Conservation (phyloP, 208 protist genomes). For the Acanthamoeba royreba region DNA sequence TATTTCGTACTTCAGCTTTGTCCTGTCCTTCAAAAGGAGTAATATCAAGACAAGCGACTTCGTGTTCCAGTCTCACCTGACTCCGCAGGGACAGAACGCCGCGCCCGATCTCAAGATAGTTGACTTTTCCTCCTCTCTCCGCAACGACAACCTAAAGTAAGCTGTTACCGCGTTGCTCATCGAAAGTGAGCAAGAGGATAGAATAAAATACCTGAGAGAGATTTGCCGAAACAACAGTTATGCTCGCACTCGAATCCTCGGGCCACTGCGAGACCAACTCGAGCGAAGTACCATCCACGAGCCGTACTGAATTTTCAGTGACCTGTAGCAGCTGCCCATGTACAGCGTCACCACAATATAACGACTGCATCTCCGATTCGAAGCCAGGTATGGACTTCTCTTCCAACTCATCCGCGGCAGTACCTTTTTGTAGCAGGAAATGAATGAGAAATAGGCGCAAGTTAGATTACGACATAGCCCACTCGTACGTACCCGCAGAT, state of each 20-base stretch:
- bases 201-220: conserved; percentile 55
- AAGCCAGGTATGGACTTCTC: conserved; percentile 73
- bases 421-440: background rate
- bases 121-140: background rate
- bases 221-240: conserved; percentile 67
- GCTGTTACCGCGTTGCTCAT: background rate
- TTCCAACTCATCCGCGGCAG: conserved; percentile 66
- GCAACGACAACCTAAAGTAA: background rate
- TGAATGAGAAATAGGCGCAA: background rate
- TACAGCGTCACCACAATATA: conserved; percentile 67
- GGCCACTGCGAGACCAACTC: background rate
- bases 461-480: background rate
- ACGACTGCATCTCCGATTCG: conserved; percentile 50
- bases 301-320: background rate
- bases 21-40: conserved; percentile 3
- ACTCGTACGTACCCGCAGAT: conserved; percentile 57
- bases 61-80: conserved; percentile 54
- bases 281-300: conserved; percentile 3
- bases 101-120: background rate
- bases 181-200: background rate
- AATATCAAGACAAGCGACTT: conserved; percentile 79
- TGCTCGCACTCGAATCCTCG: background rate
- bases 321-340: conserved; percentile 32
- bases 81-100: background rate
- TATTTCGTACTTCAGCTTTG: background rate